Evolutionary conservation across 352 stramenopile species (phyloP), one percentile per base, ranked within the genome.

Genomic region (Globisporangium polare): DNA sequence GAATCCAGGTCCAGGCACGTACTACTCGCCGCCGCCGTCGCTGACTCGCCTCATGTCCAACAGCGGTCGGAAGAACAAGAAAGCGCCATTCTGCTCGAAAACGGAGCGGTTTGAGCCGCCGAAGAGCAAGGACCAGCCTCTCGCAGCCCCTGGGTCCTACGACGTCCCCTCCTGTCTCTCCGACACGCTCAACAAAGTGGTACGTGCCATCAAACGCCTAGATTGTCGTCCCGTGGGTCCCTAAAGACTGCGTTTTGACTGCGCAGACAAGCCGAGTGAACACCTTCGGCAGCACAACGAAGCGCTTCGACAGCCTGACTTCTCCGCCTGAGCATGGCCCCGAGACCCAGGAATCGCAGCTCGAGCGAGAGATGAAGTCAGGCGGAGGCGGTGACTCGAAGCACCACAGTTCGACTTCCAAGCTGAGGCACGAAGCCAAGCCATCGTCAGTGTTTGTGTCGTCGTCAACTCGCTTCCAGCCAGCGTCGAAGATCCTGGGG

Each of bases 251-350:
- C 35, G 46, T 5, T 53, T 15, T 12, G 1, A 15, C 35, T 22
- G 13, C 8, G 22, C 46, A 92, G 83, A 78, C 71, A 31, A 89
- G 83, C 60, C 74, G 80, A 17, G 76, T 90, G 13, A 74, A 75
- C 27, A 86, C 81, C 15, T 90, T 92, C 46, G 83, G 83, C 4
- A 88, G 75, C 33, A 92, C 83, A 4, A 83, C 79, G n/a, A 89
- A 84, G 56, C 77, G 83, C 7, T 92, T 92, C 62, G 83, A 90
- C 41, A 74, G 74, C 15, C 49, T 87, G 37, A 72, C 74, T 2
- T 68, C 65, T 1, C 62, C 62, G 2, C 37, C 41, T 1, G 56
- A 60, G 15, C 27, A 55, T 29, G 66, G 33, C 24, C 62, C 63
- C 0, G 75, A 83, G 26, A 72, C 73, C 0, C 43, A 74, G 4